phyloP scores from a whole-genome alignment of 2,329 filamentous ascomycete genomes.

The Xylariaceae sp. region DNA sequence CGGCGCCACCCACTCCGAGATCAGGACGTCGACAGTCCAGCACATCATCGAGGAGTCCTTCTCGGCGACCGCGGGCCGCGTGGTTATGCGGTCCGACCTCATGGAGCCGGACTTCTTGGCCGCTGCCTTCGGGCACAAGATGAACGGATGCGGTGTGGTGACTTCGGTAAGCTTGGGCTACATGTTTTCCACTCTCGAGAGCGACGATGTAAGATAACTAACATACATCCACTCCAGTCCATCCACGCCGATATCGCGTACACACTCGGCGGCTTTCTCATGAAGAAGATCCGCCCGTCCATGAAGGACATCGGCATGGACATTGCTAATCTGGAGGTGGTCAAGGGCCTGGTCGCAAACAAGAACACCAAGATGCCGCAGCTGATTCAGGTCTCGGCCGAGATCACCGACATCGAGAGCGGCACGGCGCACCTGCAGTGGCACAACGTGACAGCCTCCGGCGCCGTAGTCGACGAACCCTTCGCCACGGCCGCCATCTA shows the following conservation, averaged over 20 bases:
- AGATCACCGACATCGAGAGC: conserved; percentile 35
- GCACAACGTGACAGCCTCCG: conserved; percentile 25
- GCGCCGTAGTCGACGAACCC: conserved; percentile 24
- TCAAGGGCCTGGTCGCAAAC: conserved; percentile 26
- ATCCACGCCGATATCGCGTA: conserved; percentile 58
- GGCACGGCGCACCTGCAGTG: conserved; percentile 36
- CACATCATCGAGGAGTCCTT: conserved; percentile 28
- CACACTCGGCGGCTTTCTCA: conserved; percentile 54
- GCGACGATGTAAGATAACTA: too few relatives aligned
- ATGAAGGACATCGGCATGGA: conserved; percentile 30
- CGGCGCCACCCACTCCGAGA: conserved; percentile 3
- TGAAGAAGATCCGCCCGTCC: conserved; percentile 40
- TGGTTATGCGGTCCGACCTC: conserved; percentile 32
- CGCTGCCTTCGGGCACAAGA: conserved; percentile 33
- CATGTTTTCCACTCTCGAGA: conserved; percentile 4
- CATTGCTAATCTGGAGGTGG: conserved; percentile 29
- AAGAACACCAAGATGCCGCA: conserved; percentile 22
- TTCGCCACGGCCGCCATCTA: conserved; percentile 44
- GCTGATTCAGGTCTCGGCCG: conserved; percentile 22
- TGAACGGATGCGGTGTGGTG: conserved; percentile 34
- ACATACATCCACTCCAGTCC: conserved; percentile 15
- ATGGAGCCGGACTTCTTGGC: conserved; percentile 29
- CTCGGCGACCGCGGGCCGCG: conserved; percentile 12
- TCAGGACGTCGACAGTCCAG: conserved; percentile 29
- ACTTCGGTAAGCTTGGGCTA: conserved; percentile 31